A percentile compares a stretch with the other conserved stretches of the same genome.
Evolutionary conservation across 2,329 filamentous ascomycete genomes (phyloP).

Genomic region (Paradendryphiella salina): DNA sequence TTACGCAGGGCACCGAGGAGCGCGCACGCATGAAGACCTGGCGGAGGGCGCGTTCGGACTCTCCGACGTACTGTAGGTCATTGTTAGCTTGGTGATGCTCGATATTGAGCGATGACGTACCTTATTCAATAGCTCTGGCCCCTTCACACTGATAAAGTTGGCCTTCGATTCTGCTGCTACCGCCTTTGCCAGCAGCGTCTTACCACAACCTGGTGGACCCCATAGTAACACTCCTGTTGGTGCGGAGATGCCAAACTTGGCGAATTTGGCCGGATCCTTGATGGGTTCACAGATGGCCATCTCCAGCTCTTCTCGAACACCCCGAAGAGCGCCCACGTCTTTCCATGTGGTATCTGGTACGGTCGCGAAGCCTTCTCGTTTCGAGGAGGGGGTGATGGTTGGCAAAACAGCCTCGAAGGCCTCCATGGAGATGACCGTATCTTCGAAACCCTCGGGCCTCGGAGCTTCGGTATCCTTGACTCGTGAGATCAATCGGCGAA

Average conservation of each 20-base stretch:
- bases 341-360: constrained; percentile 92
- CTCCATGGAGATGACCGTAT: constrained; percentile 63
- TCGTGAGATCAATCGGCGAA: constrained; percentile 56
- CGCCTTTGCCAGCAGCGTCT: constrained; percentile 93
- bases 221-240: constrained; percentile 90
- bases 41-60: constrained; percentile 89
- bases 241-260: constrained; percentile 73
- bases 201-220: constrained; percentile 95
- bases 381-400: constrained; percentile 76
- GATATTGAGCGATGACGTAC: constrained; percentile 20
- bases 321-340: constrained; percentile 81
- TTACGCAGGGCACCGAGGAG: constrained; percentile 84
- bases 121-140: constrained; percentile 94
- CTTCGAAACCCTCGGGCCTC: constrained; percentile 58
- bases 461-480: constrained; percentile 53
- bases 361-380: constrained; percentile 91
- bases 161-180: constrained; percentile 94
- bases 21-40: constrained; percentile 89
- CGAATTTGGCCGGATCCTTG: constrained; percentile 75
- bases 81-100: no score
- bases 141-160: constrained; percentile 98
- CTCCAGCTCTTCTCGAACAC: constrained; percentile 79
- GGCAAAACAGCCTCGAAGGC: constrained; percentile 76
- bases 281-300: constrained; percentile 91
- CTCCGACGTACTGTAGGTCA: constrained; percentile 73